Evolutionary conservation across 495 filamentous ascomycete genomes (phyloP).

Genomic region (Diplogelasinospora grovesii): DNA sequence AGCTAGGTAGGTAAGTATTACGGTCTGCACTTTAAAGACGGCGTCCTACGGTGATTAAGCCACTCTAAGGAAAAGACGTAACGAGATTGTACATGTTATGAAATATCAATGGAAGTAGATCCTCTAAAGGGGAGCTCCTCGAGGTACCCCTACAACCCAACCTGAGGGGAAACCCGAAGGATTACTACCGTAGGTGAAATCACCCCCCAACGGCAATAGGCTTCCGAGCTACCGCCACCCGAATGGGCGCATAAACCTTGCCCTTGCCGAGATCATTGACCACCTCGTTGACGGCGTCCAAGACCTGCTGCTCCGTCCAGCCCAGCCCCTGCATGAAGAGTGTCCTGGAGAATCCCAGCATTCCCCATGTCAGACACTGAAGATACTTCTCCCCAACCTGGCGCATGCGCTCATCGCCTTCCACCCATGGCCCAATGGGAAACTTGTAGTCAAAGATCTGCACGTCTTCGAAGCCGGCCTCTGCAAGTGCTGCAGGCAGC

Average conservation of each 20-base stretch:
- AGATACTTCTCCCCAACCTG: conserved; percentile 5
- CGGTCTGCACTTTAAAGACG: no score
- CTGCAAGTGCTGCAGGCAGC: conserved; percentile 49
- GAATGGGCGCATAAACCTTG: not conserved
- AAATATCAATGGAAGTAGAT: no score
- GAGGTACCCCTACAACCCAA: no score
- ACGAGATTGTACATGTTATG: no score
- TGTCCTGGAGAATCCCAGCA: conserved; percentile 3
- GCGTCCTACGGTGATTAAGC: no score
- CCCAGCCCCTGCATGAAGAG: conserved; percentile 13
- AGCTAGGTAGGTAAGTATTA: no score
- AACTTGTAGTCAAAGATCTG: conserved; percentile 17
- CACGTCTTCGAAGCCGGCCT: conserved; percentile 51
- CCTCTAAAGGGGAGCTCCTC: no score
- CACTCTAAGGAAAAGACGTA: no score
- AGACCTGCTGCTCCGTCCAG: conserved; percentile 11
- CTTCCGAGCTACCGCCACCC: conserved; percentile 4
- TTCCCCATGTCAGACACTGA: conserved; percentile 7
- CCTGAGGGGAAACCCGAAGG: not conserved
- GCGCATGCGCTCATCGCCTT: conserved; percentile 23
- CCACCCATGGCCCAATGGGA: conserved; percentile 41
- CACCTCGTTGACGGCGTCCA: conserved; percentile 1
- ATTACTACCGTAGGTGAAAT: not conserved
- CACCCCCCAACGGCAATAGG: not conserved
- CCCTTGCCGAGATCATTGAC: conserved; percentile 1